Percentiles rank a stretch among this genome's conserved stretches.
Evolutionary conservation across 768 basidiomycete species (phyloP).

Genomic region (Xerocomus brunneocitrinus): DNA sequence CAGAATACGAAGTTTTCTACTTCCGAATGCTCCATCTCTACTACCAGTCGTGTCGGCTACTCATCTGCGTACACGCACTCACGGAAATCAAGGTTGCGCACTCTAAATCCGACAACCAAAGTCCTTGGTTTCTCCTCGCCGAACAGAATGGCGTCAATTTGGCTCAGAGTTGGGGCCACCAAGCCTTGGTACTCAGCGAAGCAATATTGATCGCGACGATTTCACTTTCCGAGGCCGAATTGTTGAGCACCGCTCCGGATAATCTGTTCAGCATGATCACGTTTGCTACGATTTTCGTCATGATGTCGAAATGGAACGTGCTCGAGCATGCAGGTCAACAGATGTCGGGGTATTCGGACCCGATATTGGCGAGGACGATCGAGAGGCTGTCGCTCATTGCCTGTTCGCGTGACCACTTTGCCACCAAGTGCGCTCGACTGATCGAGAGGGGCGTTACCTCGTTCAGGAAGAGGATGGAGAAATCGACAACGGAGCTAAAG

Average conservation of each 20-base stretch:
- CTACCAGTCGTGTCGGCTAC: slow-evolving; percentile 38
- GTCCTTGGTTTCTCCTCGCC: slow-evolving; percentile 31
- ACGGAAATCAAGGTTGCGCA: slow-evolving; percentile 23
- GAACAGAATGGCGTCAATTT: slow-evolving; percentile 33
- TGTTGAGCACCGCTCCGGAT: slow-evolving; percentile 42
- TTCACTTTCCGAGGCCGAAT: slow-evolving; percentile 28
- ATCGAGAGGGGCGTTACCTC: slow-evolving; percentile 32
- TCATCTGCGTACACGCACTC: slow-evolving; percentile 36
- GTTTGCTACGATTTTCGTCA: slow-evolving; percentile 41
- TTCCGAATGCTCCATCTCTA: slow-evolving; percentile 39
- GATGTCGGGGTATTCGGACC: slow-evolving; percentile 37
- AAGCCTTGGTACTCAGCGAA: slow-evolving; percentile 36
- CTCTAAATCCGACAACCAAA: slow-evolving; percentile 10
- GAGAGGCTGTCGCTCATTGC: slow-evolving; percentile 33
- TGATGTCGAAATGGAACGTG: slow-evolving; percentile 41
- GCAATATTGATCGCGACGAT: slow-evolving; percentile 33
- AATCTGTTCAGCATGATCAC: slow-evolving; percentile 38
- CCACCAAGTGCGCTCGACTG: slow-evolving; percentile 41
- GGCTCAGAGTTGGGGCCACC: slow-evolving; percentile 35
- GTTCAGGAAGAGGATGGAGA: slow-evolving; percentile 28
- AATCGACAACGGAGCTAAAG: slow-evolving; percentile 16
- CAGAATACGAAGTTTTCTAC: slow-evolving; percentile 40
- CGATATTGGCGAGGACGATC: slow-evolving; percentile 33
- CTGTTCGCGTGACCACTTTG: slow-evolving; percentile 36
- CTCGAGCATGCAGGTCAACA: slow-evolving; percentile 32